phyloP scores from a whole-genome alignment of 2,329 filamentous ascomycete species.

The Clonostachys rosea region DNA sequence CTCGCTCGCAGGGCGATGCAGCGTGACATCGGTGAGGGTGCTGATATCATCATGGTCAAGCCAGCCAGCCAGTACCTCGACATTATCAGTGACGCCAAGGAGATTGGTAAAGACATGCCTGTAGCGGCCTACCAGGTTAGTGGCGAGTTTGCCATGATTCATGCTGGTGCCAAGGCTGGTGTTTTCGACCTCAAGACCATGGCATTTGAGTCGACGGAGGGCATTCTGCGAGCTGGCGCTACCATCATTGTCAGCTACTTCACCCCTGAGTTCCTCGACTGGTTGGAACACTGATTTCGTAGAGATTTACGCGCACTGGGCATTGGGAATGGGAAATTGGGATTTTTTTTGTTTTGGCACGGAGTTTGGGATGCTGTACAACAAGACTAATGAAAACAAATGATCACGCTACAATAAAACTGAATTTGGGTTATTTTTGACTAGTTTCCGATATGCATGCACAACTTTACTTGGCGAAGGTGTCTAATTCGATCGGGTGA shows the following conservation, averaged over 20 bases:
- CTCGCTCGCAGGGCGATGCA: conserved; percentile 86
- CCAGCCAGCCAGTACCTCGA: conserved; percentile 93
- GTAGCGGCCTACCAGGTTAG: conserved; percentile 96
- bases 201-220: conserved; percentile 92
- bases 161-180: conserved; percentile 89
- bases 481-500: too few species aligned
- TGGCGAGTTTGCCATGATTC: conserved; percentile 97
- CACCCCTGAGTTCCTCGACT: conserved; percentile 73
- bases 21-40: conserved; percentile 87
- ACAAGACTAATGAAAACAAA: background rate
- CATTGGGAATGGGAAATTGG: conserved; percentile 1
- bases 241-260: conserved; percentile 95
- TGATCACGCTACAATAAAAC: background rate
- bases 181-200: conserved; percentile 94
- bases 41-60: conserved; percentile 99
- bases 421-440: too few species aligned
- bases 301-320: background rate
- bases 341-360: background rate
- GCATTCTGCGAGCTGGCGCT: conserved; percentile 87
- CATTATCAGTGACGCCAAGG: conserved; percentile 96
- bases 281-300: conserved; percentile 46
- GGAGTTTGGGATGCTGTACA: background rate
- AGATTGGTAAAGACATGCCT: conserved; percentile 85
- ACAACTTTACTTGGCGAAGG: too few species aligned
- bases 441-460: too few species aligned